Evolutionary conservation across 257 asterid genomes (phyloP), one percentile per base, ranked within the genome.

Genomic region (Ocimum tenuiflorum): DNA sequence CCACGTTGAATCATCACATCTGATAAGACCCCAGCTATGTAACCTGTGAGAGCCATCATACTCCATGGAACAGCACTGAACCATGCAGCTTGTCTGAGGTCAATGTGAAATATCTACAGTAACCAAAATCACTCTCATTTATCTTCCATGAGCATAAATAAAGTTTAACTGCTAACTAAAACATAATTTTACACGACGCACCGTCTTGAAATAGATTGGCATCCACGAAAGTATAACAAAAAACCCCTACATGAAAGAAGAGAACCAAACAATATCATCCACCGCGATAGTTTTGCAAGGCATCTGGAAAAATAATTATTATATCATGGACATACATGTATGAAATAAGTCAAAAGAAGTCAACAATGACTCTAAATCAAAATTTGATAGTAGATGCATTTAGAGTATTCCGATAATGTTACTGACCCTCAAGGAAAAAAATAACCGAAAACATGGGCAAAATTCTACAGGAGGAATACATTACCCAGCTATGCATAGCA

Each of bases 401-500:
- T 47, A 61, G 46, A 4, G 9, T 43, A 53, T 69, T 47, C 70
- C 47, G 67, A 49, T 50, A 24, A 43, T 19, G 55, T 8, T 27
- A 54, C 42, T 7, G 12, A 31, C 27, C 22, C 27, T 65, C 41
- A 20, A 56, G 47, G 43, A 20, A 54, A 42, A 35, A 10, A n/a
- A 7, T 12, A 63, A 60, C 18, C 6, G 24, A 14, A 68, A 11
- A 53, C 15, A 36, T 54, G 23, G 31, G 24, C 31, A n/a, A 42
- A 46, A 24, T n/a, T 60, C 58, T 65, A 36, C 58, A 69, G 69
- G 76, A 55, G 57, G 62, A 69, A 74, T 63, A 51, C 22, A 63
- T 72, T 90, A 92, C 99, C 99, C 99, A 92, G 85, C 97, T 89
- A 70, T 92, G 97, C 99, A 92, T 92, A 68, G 95, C 86, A 81